Evolutionary conservation across 768 basidiomycete species (phyloP), one percentile per base, ranked within the genome.

Genomic region (Pleurotus citrinopileatus): DNA sequence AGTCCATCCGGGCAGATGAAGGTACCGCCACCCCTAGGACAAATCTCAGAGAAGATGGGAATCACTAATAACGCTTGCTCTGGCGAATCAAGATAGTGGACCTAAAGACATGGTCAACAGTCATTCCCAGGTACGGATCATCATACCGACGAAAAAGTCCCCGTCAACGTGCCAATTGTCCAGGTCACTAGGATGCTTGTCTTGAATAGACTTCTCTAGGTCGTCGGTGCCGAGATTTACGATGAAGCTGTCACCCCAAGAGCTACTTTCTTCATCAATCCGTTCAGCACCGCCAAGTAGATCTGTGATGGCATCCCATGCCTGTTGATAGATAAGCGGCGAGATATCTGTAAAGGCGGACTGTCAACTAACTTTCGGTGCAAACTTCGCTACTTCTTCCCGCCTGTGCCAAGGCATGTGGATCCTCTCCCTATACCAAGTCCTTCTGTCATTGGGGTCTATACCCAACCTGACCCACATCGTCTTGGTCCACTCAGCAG

Each of bases 101-200:
- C 71, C 77, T 78, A 40, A 6, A 10, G 12, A 12, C 12, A 54
- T 26, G 32, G 20, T 13, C 17, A 23, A 27, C n/a, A n/a, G n/a
- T n/a, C n/a, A n/a, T n/a, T n/a, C n/a, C n/a, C n/a, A n/a, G n/a
- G n/a, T n/a, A n/a, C n/a, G n/a, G n/a, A n/a, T n/a, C n/a, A n/a
- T n/a, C n/a, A n/a, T n/a, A n/a, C 73, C 55, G 59, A 75, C 73
- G 63, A 82, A 83, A 61, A 81, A 82, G 59, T 82, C 80, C 15
- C 80, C 82, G 59, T 82, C 80, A 40, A 82, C 78, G 63, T 86
- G 84, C 83, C 84, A 87, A 57, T 84, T 83, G 53, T 77, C 74
- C 52, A 87, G 66, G 45, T 80, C 73, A 52, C 66, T 62, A 3
- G 80, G 79, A 27, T 65, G 60, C 13, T 75, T 60, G 13, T 38